Conservation (phyloP, 495 filamentous ascomycete genomes). For the Opeltia flavorubescens region DNA sequence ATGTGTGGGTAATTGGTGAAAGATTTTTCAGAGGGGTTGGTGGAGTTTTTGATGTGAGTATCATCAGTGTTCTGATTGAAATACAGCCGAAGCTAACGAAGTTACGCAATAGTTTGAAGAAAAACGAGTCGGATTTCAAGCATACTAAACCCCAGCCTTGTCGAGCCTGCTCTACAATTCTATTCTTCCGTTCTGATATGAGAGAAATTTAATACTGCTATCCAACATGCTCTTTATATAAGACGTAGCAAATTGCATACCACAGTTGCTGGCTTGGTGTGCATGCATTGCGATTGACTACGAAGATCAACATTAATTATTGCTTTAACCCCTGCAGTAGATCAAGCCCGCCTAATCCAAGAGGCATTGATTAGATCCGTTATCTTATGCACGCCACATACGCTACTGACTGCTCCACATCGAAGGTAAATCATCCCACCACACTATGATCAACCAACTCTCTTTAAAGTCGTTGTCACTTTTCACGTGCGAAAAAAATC, state of each 20-base stretch:
- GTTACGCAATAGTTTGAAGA: constrained; percentile 8
- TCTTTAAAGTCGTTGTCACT: neutral
- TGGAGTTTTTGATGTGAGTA: constrained; percentile 21
- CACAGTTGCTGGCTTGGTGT: too few species aligned
- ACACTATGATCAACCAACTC: neutral
- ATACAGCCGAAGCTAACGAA: neutral
- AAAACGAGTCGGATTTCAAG: constrained; percentile 16
- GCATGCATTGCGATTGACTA: too few species aligned
- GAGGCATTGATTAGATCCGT: neutral
- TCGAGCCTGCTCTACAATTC: neutral
- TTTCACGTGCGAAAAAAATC: neutral
- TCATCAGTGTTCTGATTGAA: neutral
- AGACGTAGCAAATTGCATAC: too few species aligned
- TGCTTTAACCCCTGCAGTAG: neutral
- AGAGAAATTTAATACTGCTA: too few species aligned
- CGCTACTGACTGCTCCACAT: neutral
- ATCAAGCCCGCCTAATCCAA: neutral
- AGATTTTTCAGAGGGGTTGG: constrained; percentile 20
- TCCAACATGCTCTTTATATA: too few species aligned
- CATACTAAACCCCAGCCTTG: constrained; percentile 8
- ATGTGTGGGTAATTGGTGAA: constrained; percentile 23
- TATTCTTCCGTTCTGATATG: neutral
- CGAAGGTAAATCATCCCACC: neutral
- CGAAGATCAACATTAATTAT: neutral
- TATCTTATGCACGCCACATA: neutral